Evolutionary conservation across 2,329 filamentous ascomycete species (phyloP), one percentile per base, ranked within the genome.

Genomic region (Fusarium coffeatum): DNA sequence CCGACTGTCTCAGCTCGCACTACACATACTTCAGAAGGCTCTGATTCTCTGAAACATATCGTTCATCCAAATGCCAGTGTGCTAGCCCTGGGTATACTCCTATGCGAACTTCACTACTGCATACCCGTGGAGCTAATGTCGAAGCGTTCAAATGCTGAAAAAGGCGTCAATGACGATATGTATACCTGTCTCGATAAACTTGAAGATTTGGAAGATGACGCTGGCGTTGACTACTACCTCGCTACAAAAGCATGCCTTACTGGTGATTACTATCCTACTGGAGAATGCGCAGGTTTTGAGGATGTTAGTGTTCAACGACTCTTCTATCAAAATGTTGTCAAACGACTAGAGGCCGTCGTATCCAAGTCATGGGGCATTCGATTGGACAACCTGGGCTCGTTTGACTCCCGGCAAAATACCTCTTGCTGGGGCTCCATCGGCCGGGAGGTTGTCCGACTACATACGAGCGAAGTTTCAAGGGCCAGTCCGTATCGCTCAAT

Each of bases 251-350:
- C 54, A 9, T 56, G 43, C 4, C 54, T 56, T 11, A 34, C n/a
- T 2, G 25, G 54, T 10, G 11, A 49, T 5, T 56, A 56, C 5
- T 15, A 6, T 28, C 32, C n/a, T 8, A 6, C 8, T 4, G 54
- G 42, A 3, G 18, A 56, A 18, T 3, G 2, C 13, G 9, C n/a
- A 2, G 32, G 3, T 12, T 56, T 56, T 8, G 54, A 49, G 6
- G 34, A 46, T 18, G 43, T 9, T 1, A 20, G 32, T 10, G 54
- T 56, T 15, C 54, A 56, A 9, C 25, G 45, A n/a, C 32, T 9
- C 15, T 56, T 56, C n/a, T 56, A 56, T 7, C 54, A 56, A 4
- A 56, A 41, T 8, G 54, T 56, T 20, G 54, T 56, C 16, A 56
- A 56, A 13, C 23, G 11, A 16, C 54, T 56, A 13, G 54, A 56